Evolutionary conservation across 1,139 yeast species (phyloP).

Genomic region (Yamadazyma diddensiae): DNA sequence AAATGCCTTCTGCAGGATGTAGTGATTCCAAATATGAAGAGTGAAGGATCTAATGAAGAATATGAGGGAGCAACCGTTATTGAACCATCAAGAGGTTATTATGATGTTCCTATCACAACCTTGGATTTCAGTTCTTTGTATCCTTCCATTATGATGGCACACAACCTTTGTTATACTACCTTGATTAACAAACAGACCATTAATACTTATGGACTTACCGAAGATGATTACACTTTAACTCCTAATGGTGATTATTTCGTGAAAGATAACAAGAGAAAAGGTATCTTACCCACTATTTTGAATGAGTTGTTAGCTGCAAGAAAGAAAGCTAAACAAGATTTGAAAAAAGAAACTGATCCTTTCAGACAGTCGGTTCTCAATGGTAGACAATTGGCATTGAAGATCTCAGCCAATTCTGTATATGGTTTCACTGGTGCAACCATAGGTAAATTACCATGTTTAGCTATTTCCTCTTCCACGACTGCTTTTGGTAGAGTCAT

Average conservation of each 20-base stretch:
- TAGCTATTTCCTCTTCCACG: slow-evolving; percentile 92
- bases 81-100: slow-evolving; percentile 93
- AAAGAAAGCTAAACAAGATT: slow-evolving; percentile 85
- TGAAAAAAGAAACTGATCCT: slow-evolving; percentile 92
- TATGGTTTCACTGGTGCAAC: slow-evolving; percentile 99
- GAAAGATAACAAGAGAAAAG: slow-evolving; percentile 67
- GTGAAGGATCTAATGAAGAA: slow-evolving; percentile 82
- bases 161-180: slow-evolving; percentile 93
- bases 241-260: slow-evolving; percentile 95
- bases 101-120: slow-evolving; percentile 96
- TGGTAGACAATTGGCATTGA: slow-evolving; percentile 95
- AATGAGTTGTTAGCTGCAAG: slow-evolving; percentile 88
- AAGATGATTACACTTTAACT: slow-evolving; percentile 78
- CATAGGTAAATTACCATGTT: slow-evolving; percentile 92
- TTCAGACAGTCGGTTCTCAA: slow-evolving; percentile 90
- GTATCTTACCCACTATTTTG: slow-evolving; percentile 87
- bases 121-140: slow-evolving; percentile 96
- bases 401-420: slow-evolving; percentile 96
- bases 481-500: slow-evolving; percentile 96
- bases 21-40: slow-evolving; percentile 85
- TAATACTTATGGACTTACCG: slow-evolving; percentile 57
- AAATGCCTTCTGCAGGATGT: slow-evolving; percentile 84
- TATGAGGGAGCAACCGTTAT: slow-evolving; percentile 99
- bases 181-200: slow-evolving; percentile 69
- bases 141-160: slow-evolving; percentile 99